These are phyloP conservation scores for Metarhizium sp. DNA, from an alignment of 2,329 filamentous ascomycete species.

Conservation along the genomic window DNA sequence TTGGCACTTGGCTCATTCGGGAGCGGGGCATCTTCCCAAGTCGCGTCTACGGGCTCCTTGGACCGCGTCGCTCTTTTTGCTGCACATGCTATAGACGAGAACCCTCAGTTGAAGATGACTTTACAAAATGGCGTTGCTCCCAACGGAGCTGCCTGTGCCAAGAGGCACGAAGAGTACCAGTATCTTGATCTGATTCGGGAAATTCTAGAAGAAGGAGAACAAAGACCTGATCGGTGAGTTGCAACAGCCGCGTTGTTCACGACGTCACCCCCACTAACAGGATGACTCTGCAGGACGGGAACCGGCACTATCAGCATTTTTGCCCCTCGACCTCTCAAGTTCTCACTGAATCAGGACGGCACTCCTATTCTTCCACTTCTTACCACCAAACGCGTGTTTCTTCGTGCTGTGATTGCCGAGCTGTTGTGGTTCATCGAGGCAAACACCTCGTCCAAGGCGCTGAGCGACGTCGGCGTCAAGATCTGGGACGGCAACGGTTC, in stretches of 20 bases:
- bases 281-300: conserved; percentile 57
- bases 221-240: conserved; percentile 73
- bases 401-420: conserved; percentile 80
- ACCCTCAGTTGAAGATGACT: neutral
- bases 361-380: conserved; percentile 75
- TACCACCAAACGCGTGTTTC: conserved; percentile 94
- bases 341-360: conserved; percentile 60
- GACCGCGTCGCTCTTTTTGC: neutral
- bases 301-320: conserved; percentile 89
- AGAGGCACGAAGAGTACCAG: conserved; percentile 76
- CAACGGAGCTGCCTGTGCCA: neutral
- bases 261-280: neutral
- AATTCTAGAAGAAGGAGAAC: conserved; percentile 75
- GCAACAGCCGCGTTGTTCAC: neutral
- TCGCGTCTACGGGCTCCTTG: conserved; percentile 1
- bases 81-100: conserved; percentile 4
- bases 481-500: conserved; percentile 99
- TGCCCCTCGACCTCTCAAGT: conserved; percentile 77
- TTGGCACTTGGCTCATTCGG: neutral
- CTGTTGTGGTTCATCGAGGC: conserved; percentile 93
- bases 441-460: conserved; percentile 66
- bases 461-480: conserved; percentile 75
- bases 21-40: neutral
- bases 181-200: conserved; percentile 84
- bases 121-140: neutral